Base-by-base conservation (phyloP, 495 filamentous ascomycete species). In the Aspergillus sclerotiicarbonarius region DNA sequence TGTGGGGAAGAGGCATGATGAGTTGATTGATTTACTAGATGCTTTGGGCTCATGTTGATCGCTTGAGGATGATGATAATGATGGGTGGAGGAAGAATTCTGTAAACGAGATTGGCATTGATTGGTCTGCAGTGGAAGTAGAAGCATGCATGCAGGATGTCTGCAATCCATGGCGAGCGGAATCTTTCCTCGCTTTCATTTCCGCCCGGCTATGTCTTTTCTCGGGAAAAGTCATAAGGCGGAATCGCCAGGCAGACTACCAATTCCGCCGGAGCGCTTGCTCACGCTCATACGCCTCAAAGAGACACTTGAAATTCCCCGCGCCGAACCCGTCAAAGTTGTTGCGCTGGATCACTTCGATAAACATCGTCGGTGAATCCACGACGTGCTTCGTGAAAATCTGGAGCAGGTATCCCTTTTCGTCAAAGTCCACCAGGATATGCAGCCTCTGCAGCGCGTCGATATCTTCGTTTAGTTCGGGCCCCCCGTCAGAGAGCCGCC, bases 251-350 rank as follows among this genome's bases (percentile, higher is more conserved):
- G 7, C 44, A 9, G 18, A 9, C 19, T 54, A 66, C 55, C 62
- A 43, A 56, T 68, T 70, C 32, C 63, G 65, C 29, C 69, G 61
- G 16, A 54, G 35, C 79, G 54, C 92, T 83, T 50, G 90, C 86
- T 93, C 90, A 47, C 88, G 67, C 79, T 93, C 90, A 74, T 93
- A 90, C 1, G 90, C 90, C 73, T 93, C 88, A 67, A 93, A 94
- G 54, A 93, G 61, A 62, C 83, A 87, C 81, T 89, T 93, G 70
- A 93, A 93, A 67, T 94, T 92, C 7, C 90, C 90, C 0, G 90
- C 90, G 8, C 90, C 90, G 65, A 95, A 94, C 0, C 91, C 90
- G 46, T 86, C 81, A 70, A 94, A 94, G 41, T 87, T 81, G 57
- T 87, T 81, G 20, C 89, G 76, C 70, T 92, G 87, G 61, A 95